These are phyloP conservation scores for Globisporangium viniferum DNA, from an alignment of 352 stramenopile species.

Conservation along the genomic window DNA sequence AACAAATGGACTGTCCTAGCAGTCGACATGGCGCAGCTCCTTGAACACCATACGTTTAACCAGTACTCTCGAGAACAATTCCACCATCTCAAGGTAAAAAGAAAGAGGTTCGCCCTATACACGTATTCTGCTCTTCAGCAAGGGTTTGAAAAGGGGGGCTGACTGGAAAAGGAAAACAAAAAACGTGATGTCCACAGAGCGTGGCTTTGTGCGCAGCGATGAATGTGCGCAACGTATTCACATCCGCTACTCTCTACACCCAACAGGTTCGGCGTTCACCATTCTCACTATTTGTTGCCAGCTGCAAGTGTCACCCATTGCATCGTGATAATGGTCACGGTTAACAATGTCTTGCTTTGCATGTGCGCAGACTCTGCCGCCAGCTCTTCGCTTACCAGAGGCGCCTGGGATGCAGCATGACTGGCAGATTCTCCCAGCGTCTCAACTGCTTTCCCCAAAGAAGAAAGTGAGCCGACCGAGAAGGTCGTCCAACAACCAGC, in stretches of 20 bases:
- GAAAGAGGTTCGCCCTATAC: neutral
- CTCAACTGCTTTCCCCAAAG: constrained; percentile 1
- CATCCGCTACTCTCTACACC: constrained; percentile 47
- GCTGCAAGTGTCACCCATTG: neutral
- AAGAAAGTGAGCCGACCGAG: neutral
- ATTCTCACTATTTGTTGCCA: neutral
- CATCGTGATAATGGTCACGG: no score
- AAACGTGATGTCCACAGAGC: constrained; percentile 22
- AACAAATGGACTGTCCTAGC: constrained; percentile 62
- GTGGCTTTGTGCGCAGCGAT: constrained; percentile 65
- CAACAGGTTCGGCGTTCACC: constrained; percentile 24
- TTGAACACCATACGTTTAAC: constrained; percentile 68
- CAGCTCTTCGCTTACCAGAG: constrained; percentile 31
- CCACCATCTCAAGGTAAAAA: constrained; percentile 53
- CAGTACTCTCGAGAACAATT: constrained; percentile 62
- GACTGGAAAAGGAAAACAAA: neutral
- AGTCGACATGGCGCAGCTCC: constrained; percentile 56
- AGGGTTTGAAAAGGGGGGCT: constrained; percentile 5
- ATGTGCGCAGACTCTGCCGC: constrained; percentile 38
- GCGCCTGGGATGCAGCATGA: constrained; percentile 24
- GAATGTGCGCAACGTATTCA: constrained; percentile 66
- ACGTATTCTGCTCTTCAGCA: neutral
- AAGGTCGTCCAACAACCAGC: constrained; percentile 9
- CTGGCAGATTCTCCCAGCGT: constrained; percentile 29
- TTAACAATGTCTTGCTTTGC: neutral